Evolutionary conservation across 495 filamentous ascomycete genomes (phyloP), one percentile per base, ranked within the genome.

Genomic region (Paragyromitra xinjiangensis): DNA sequence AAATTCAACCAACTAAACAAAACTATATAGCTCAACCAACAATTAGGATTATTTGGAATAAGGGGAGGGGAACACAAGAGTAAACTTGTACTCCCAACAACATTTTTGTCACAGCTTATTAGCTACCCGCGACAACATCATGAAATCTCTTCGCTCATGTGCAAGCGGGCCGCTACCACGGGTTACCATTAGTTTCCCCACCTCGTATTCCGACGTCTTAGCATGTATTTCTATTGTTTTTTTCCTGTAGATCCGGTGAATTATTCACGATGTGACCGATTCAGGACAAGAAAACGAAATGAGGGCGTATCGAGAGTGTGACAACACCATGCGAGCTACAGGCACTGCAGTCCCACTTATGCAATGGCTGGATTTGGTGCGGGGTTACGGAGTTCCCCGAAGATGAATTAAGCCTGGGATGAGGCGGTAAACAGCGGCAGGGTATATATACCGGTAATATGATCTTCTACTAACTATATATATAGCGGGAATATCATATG

Each of bases 371-470:
- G 58, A 59, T 45, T 39, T 50, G 50, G 71, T 67, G 71, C 71
- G 71, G 71, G 71, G 71, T 64, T 58, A 65, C 70, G 70, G 70
- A 6, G 61, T 73, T 67, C 63, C 39, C 71, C 71, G 63, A 58
- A 16, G 26, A 19, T 16, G 26, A 39, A 48, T 37, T 62, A 37
- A 37, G 50, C 50, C 40, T 59, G 42, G 62, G 48, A 65, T 64
- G 26, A n/a, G 51, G 69, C 45, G 69, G 58, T 72, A 73, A 64
- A 72, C 26, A 64, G 40, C 62, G 45, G 22, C 62, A 73, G 48
- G 70, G 61, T 55, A 55, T 55, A 53, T 53, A 55, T 55, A 55
- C 51, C 11, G 9, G 11, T 50, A 73, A 22, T 73, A 73, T 61
- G 22, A 64, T 51, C 64, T 67, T 19, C 53, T 37, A 50, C 45